Base-by-base conservation (phyloP, 2,329 filamentous ascomycete species). In the Elsinoe fawcettii region DNA sequence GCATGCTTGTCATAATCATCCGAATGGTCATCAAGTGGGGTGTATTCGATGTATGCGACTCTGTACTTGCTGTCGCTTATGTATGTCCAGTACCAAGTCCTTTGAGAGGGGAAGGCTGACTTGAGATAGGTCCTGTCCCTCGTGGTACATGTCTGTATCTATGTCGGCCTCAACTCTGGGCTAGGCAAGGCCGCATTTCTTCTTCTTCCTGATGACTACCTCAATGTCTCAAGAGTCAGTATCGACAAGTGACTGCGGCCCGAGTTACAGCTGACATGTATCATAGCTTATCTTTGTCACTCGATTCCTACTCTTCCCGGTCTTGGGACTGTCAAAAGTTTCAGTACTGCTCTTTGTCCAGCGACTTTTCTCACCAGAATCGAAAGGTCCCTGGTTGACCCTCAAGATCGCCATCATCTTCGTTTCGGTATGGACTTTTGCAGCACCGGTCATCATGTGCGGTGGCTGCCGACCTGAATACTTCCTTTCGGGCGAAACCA, bases 11-110 rank as follows among this genome's bases (percentile, higher is more conserved):
- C 27, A 37, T 56, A 14, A 46, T 37, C 27, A 37, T 56, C 7
- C 54, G 54, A 12, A 47, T 56, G 11, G 36, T 56, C n/a, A 25
- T 56, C 39, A 56, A 56, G 41, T 56, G 54, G 54, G 41, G 41
- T 16, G 25, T 56, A 14, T 56, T 56, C 37, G 41, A 39, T 14
- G n/a, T 47, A 22, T 56, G 54, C 41, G 54, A 56, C 34, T 18
- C 18, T 14, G 37, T 56, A 2, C 9, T 56, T 7, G 39, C 41
- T 12, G 12, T 56, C 25, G 54, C 54, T 16, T 56, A 56, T 49
- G 54, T 56, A 46, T 14, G 54, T 32, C n/a, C 34, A 25, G n/a
- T 16, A 12, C 3, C 14, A 22, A 32, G 41, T 12, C 9, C 25
- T 16, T 20, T 18, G 16, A n/a, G 16, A 18, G 27, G 34, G 27